Evolutionary conservation across 2,329 filamentous ascomycete genomes (phyloP), one percentile per base, ranked within the genome.

Genomic region (Microcera coccophila): DNA sequence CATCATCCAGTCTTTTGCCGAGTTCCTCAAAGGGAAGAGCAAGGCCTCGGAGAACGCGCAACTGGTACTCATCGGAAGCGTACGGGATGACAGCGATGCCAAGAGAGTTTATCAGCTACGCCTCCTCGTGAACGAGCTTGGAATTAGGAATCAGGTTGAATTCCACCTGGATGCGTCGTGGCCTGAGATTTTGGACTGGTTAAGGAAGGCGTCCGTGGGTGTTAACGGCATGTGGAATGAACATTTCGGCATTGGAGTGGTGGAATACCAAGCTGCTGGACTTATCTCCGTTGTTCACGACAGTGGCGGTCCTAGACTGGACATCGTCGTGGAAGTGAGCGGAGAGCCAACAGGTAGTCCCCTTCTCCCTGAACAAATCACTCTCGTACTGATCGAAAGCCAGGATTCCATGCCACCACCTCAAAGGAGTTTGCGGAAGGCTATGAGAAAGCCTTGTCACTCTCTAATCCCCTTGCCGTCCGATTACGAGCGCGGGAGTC

Each of bases 221-320:
- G 90, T 95, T 21, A 98, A 98, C 57, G 89, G 87, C 59, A 98
- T 98, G 93, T 98, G 93, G 91, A 97, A 96, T 63, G 93, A 98
- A 70, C 93, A 98, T 66, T 98, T 98, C 63, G 93, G 93, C 17
- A 98, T 98, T 45, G 93, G 93, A 2, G 90, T 97, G 14, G 93
- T 98, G 31, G 93, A 98, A 71, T 98, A 97, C 62, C 90, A 97
- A 63, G 93, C 93, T 4, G 93, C 93, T 0, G 93, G 93, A 1
- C 72, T 98, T 44, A 90, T 98, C 44, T 83, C 85, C 4, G 90
- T 98, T 0, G 93, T 97, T 8, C 93, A 98, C 59, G 76, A 96
- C 65, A 93, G 87, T 38, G 93, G 91, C 8, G 93, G 93, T 0
- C 93, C 93, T 2, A 95, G 93, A 67, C 68, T 89, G 49, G 93